phyloP scores from a whole-genome alignment of 441 rosid genomes.

The Hypseocharis bilobata region DNA sequence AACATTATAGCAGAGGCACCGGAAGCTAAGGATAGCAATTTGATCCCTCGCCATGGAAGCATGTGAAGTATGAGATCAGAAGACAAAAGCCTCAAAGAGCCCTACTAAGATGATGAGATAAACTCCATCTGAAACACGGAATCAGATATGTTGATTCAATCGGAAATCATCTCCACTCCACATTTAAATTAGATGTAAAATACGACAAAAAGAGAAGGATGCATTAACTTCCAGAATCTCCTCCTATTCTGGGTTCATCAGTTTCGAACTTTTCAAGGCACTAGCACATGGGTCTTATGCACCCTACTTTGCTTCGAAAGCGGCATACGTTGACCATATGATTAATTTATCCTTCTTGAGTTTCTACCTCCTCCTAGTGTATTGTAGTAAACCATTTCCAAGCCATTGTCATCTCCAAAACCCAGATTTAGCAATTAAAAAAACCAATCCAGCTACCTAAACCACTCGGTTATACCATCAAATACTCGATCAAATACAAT shows the following conservation, averaged over 20 bases:
- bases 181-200: no score
- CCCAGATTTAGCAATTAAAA: conserved; percentile 14
- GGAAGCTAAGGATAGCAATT: conserved; percentile 33
- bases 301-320: conserved; percentile 5
- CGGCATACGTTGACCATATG: conserved; percentile 19
- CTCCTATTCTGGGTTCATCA: neutral
- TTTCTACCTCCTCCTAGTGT: conserved; percentile 7
- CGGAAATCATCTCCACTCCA: no score
- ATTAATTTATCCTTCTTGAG: conserved; percentile 13
- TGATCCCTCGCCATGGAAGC: conserved; percentile 43
- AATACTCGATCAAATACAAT: no score
- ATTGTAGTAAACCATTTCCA: conserved; percentile 6
- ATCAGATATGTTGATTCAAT: neutral
- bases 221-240: neutral
- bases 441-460: conserved; percentile 12
- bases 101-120: neutral
- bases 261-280: conserved; percentile 15
- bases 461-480: neutral
- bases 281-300: conserved; percentile 23
- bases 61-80: conserved; percentile 10
- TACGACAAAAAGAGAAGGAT: neutral
- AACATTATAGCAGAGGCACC: conserved; percentile 36
- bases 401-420: conserved; percentile 12
- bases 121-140: neutral
- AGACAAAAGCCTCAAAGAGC: neutral